phyloP scores from a whole-genome alignment of 495 filamentous ascomycete genomes.

The Penicillium bovifimosum region DNA sequence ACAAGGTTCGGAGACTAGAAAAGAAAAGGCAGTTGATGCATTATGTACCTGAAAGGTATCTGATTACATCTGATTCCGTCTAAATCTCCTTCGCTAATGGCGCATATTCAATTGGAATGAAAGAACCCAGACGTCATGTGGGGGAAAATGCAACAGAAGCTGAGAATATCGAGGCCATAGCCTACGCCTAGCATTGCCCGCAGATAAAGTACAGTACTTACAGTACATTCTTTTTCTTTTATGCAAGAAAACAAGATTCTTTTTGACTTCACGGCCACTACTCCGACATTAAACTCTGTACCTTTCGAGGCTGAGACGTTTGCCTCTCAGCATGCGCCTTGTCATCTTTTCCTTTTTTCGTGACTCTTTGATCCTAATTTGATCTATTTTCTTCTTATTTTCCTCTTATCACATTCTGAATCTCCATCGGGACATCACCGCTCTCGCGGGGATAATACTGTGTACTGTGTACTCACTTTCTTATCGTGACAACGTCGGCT shows the following conservation, averaged over 20 bases:
- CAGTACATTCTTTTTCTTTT: neutral
- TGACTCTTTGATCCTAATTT: no score
- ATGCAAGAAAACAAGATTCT: neutral
- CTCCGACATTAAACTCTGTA: no score
- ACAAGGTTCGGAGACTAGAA: neutral
- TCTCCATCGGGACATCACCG: neutral
- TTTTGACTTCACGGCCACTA: neutral
- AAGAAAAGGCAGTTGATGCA: neutral
- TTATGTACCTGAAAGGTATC: neutral
- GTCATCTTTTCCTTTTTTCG: neutral
- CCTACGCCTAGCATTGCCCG: neutral
- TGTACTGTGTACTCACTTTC: no score
- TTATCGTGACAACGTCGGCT: neutral
- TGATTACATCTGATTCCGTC: neutral
- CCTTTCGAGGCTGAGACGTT: neutral
- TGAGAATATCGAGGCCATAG: neutral
- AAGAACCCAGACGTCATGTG: slow-evolving; percentile 1
- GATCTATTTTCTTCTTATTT: neutral
- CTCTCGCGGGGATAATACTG: neutral
- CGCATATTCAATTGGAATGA: no score
- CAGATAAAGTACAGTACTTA: no score
- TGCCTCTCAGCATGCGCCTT: neutral
- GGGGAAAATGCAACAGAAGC: neutral
- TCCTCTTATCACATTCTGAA: neutral
- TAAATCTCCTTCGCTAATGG: neutral